phyloP scores from a whole-genome alignment of 2,329 filamentous ascomycete species.

The Colletotrichum endophyticum region DNA sequence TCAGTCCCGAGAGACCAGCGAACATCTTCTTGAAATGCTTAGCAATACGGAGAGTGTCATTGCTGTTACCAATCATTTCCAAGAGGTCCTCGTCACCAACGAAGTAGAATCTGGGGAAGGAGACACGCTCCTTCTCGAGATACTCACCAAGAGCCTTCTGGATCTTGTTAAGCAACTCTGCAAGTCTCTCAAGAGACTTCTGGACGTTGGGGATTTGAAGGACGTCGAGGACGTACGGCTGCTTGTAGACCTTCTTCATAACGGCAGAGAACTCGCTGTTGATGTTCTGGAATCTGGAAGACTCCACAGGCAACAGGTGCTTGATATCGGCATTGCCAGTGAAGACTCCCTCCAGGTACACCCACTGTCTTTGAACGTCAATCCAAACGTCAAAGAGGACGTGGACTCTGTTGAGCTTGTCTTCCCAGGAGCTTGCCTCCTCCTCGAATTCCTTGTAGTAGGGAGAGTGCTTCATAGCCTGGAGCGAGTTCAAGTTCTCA shows the following conservation, averaged over 20 bases:
- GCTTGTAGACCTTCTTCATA: constrained; percentile 99
- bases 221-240: constrained; percentile 93
- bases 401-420: constrained; percentile 96
- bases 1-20: constrained; percentile 87
- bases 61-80: constrained; percentile 99
- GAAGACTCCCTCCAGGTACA: constrained; percentile 98
- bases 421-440: constrained; percentile 95
- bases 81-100: constrained; percentile 98
- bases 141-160: constrained; percentile 99
- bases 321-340: constrained; percentile 99
- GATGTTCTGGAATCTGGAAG: constrained; percentile 97
- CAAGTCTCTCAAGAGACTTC: constrained; percentile 91
- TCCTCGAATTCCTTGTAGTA: constrained; percentile 99
- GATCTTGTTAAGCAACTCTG: constrained; percentile 98
- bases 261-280: constrained; percentile 99
- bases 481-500: constrained; percentile 95
- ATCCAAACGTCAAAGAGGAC: constrained; percentile 99
- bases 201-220: constrained; percentile 95
- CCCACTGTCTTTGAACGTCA: constrained; percentile 99
- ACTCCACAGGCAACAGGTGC: constrained; percentile 94
- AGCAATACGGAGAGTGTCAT: constrained; percentile 92
- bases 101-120: constrained; percentile 99
- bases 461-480: constrained; percentile 98
- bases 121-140: constrained; percentile 94
- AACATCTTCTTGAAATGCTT: constrained; percentile 99